Evolutionary conservation across 495 filamentous ascomycete genomes (phyloP), one percentile per base, ranked within the genome.

Genomic region (Pyrenula massariospora): DNA sequence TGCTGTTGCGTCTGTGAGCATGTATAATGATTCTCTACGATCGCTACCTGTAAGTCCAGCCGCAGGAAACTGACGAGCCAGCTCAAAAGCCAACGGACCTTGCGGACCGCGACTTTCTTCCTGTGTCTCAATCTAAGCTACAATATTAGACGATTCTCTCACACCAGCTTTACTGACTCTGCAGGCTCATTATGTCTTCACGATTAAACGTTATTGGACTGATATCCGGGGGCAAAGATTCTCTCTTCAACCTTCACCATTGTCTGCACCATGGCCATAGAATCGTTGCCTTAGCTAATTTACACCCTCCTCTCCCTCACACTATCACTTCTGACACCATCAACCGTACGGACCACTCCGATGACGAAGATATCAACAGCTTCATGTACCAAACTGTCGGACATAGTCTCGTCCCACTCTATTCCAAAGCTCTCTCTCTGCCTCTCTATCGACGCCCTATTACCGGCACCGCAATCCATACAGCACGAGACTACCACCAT

Each of bases 341-440:
- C 31, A n/a, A 48, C 54, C n/a, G 24, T 49, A 55, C 49, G 2
- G 57, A 61, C 20, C 62, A 60, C 22, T 61, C 62, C 8, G 74
- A 75, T 51, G 78, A 83, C 57, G 74, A 84, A 57, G 90, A 94
- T 69, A 78, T 93, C 60, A 86, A 98, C 71, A 95, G 89, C 76
- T 96, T 89, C 82, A 97, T 98, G 93, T 98, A 96, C 77, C 93
- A 98, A 73, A 97, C 94, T 1, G 87, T 94, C 54, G 93, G 93
- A 47, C 91, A 96, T 71, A 75, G 76, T 54, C 70, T 96, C 20
- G 86, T 96, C 52, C 93, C 92, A 3, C 78, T 95, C 20, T 97
- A 96, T 67, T 81, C 84, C 57, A 62, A 78, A 25, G 89, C 88
- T 1, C 82, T 96, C 2, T 77, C 74, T 1, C 71, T 96, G 25